Percentiles rank a stretch among this genome's conserved stretches.
These are phyloP conservation scores for Vicia villosa DNA, from an alignment of 306 rosid genomes.

Conservation along the genomic window DNA sequence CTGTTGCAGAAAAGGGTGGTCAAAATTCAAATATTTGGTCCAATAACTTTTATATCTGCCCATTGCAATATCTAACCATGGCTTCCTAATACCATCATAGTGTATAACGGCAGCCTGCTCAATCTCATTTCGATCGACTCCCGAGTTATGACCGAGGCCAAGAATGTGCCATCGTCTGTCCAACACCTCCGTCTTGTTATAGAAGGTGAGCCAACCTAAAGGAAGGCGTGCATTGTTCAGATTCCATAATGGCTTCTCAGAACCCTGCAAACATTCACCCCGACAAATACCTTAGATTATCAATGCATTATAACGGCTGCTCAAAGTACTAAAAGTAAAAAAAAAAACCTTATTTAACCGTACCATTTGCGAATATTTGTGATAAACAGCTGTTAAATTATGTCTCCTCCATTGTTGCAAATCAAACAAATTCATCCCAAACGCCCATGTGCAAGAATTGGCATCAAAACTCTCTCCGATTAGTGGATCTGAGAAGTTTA, in stretches of 20 bases:
- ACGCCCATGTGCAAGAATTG: slow-evolving; percentile 42
- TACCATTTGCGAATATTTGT: slow-evolving; percentile 37
- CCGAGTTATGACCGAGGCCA: slow-evolving; percentile 40
- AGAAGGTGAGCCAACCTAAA: slow-evolving; percentile 43
- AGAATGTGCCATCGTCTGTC: slow-evolving; percentile 38
- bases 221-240: slow-evolving; percentile 22
- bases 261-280: slow-evolving; percentile 40
- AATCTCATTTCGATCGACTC: slow-evolving; percentile 33
- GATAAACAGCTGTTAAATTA: slow-evolving; percentile 31
- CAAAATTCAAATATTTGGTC: slow-evolving; percentile 67
- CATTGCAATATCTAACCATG: slow-evolving; percentile 64
- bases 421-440: slow-evolving; percentile 43
- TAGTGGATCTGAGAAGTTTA: slow-evolving; percentile 39
- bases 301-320: background rate
- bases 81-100: slow-evolving; percentile 42
- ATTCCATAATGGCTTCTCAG: slow-evolving; percentile 28
- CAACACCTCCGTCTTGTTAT: slow-evolving; percentile 35
- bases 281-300: background rate
- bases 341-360: slow-evolving; percentile 20
- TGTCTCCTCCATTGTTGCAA: slow-evolving; percentile 39
- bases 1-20: slow-evolving; percentile 66
- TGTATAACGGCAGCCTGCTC: slow-evolving; percentile 40
- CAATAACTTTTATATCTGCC: slow-evolving; percentile 73
- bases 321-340: slow-evolving; percentile 12
- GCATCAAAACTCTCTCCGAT: slow-evolving; percentile 21